Evolutionary conservation across 2,329 filamentous ascomycete genomes (phyloP).

Genomic region (Parascedosporium putredinis): DNA sequence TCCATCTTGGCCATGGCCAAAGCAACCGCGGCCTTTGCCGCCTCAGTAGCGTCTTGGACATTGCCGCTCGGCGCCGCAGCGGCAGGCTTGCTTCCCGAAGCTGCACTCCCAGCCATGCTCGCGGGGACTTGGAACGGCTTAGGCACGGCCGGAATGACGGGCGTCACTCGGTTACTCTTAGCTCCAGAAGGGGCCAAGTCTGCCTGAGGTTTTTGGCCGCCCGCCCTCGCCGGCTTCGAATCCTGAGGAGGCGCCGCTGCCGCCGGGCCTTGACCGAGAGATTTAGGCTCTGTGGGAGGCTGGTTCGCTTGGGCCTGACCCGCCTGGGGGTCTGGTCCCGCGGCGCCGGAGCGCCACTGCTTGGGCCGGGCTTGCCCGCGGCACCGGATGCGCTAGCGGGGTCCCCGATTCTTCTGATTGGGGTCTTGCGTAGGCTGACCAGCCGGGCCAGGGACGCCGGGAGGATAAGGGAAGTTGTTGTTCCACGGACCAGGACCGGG

Average conservation of each 20-base stretch:
- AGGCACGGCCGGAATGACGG: constrained; percentile 39
- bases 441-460: constrained; percentile 14
- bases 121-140: constrained; percentile 21
- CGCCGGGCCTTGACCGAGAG: constrained; percentile 28
- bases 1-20: constrained; percentile 67
- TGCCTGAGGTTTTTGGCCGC: neutral
- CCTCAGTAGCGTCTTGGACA: constrained; percentile 59
- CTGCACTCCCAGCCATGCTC: constrained; percentile 16
- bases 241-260: constrained; percentile 2
- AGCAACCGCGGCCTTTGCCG: constrained; percentile 67
- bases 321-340: too few relatives aligned
- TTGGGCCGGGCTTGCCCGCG: constrained; percentile 38
- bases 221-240: constrained; percentile 8
- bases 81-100: constrained; percentile 23
- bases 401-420: constrained; percentile 26
- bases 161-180: constrained; percentile 45
- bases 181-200: constrained; percentile 34
- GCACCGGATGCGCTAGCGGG: constrained; percentile 29
- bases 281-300: constrained; percentile 44
- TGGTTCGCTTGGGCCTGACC: constrained; percentile 29
- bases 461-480: constrained; percentile 48
- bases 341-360: constrained; percentile 37
- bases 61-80: constrained; percentile 25
- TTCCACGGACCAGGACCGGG: constrained; percentile 51
- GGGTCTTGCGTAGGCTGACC: neutral